A percentile compares a stretch with the other conserved stretches of the same genome.
phyloP scores from a whole-genome alignment of 23 red algal species.

The Chondrus crispus region DNA sequence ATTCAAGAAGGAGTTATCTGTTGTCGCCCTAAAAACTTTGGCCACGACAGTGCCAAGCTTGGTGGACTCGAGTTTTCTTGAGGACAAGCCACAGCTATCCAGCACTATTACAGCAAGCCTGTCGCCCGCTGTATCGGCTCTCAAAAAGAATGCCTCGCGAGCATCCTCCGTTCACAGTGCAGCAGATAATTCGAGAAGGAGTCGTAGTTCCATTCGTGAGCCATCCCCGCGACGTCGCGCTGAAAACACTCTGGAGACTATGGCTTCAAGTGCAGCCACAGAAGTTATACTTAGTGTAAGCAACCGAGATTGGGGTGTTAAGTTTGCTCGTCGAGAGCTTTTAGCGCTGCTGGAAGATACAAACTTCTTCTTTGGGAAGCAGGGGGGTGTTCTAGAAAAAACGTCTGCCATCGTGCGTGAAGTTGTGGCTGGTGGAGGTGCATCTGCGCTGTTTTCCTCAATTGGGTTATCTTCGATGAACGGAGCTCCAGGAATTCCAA shows the following conservation, averaged over 20 bases:
- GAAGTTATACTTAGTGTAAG: slow-evolving; percentile 32
- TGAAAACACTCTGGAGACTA: neutral
- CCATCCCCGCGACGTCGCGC: neutral
- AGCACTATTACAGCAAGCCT: slow-evolving; percentile 20
- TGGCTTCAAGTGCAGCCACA: slow-evolving; percentile 27
- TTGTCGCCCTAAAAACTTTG: slow-evolving; percentile 35
- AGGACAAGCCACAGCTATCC: slow-evolving; percentile 48
- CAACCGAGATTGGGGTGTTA: slow-evolving; percentile 64
- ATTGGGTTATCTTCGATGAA: slow-evolving; percentile 25
- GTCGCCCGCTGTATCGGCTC: slow-evolving; percentile 14
- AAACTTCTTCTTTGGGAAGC: slow-evolving; percentile 73
- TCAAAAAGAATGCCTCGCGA: slow-evolving; percentile 27
- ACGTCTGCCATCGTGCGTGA: slow-evolving; percentile 44
- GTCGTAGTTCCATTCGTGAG: neutral
- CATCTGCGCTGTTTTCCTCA: slow-evolving; percentile 28
- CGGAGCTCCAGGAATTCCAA: slow-evolving; percentile 46
- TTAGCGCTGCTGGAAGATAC: slow-evolving; percentile 61
- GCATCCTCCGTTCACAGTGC: slow-evolving; percentile 18
- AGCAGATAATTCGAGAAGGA: neutral
- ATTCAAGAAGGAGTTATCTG: slow-evolving; percentile 31
- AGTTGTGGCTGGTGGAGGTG: slow-evolving; percentile 50
- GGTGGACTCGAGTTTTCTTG: slow-evolving; percentile 52
- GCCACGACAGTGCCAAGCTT: slow-evolving; percentile 9
- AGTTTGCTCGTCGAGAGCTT: slow-evolving; percentile 44
- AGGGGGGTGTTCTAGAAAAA: slow-evolving; percentile 27